These are phyloP conservation scores for Zygoascus biomembranicola DNA, from an alignment of 805 yeast species.

Conservation along the genomic window DNA sequence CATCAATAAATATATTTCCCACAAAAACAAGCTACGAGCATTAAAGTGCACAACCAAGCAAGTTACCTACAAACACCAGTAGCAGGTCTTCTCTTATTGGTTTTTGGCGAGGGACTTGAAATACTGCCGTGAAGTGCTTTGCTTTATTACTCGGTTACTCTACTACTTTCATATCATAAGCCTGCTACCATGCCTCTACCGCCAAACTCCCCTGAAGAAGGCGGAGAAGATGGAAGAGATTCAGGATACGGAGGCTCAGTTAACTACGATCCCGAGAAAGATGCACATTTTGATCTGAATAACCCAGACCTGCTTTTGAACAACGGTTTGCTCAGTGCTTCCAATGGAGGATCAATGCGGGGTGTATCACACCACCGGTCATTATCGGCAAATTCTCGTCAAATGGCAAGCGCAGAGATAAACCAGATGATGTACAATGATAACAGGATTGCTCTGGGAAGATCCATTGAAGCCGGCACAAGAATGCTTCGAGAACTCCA, in stretches of 20 bases:
- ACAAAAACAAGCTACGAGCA: too few relatives aligned
- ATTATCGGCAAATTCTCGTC: conserved; percentile 19
- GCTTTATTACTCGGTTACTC: too few relatives aligned
- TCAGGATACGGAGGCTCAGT: conserved; percentile 20
- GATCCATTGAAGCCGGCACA: conserved; percentile 29
- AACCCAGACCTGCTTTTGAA: conserved; percentile 22
- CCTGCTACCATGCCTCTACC: too few relatives aligned
- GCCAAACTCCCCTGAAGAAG: neutral
- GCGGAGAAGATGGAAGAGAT: conserved; percentile 6
- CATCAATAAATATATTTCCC: too few relatives aligned
- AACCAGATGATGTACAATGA: conserved; percentile 73
- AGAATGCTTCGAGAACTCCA: conserved; percentile 24
- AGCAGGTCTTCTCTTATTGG: too few relatives aligned
- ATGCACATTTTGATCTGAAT: conserved; percentile 5
- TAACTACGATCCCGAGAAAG: conserved; percentile 3
- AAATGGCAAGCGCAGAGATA: conserved; percentile 44
- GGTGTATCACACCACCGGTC: conserved; percentile 15
- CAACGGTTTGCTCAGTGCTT: conserved; percentile 19
- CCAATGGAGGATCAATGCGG: conserved; percentile 1
- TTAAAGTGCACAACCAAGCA: too few relatives aligned
- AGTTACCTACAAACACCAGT: too few relatives aligned
- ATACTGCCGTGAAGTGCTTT: too few relatives aligned
- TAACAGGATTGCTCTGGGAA: conserved; percentile 54
- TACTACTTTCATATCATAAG: too few relatives aligned
- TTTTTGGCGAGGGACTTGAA: too few relatives aligned